These are phyloP conservation scores for Suillus subluteus DNA, from an alignment of 768 basidiomycete species.

Conservation along the genomic window DNA sequence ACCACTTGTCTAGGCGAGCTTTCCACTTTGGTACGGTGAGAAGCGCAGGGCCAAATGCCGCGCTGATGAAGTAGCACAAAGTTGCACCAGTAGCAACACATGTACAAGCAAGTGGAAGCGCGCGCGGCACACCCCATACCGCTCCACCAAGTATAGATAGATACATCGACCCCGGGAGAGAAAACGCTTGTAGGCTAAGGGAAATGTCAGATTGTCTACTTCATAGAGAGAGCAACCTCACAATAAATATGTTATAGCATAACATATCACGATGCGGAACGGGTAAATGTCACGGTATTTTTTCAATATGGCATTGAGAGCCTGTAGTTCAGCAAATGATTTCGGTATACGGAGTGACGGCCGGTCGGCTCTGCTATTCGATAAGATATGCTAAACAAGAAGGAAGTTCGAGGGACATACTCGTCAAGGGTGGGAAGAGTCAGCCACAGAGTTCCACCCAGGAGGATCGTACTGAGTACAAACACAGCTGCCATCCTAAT, in stretches of 20 bases:
- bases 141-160: constrained; percentile 96
- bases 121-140: constrained; percentile 87
- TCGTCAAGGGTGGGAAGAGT: constrained; percentile 79
- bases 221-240: constrained; percentile 44
- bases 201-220: constrained; percentile 15
- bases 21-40: constrained; percentile 87
- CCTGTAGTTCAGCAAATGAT: constrained; percentile 85
- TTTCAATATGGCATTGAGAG: constrained; percentile 82
- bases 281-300: constrained; percentile 93
- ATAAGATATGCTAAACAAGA: constrained; percentile 14
- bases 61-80: constrained; percentile 90
- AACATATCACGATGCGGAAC: constrained; percentile 83
- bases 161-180: constrained; percentile 97
- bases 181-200: constrained; percentile 90
- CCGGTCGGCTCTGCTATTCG: constrained; percentile 66
- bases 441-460: constrained; percentile 80
- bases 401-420: constrained; percentile 47
- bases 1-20: constrained; percentile 80
- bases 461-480: constrained; percentile 62
- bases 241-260: constrained; percentile 91
- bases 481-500: constrained; percentile 86
- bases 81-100: constrained; percentile 92
- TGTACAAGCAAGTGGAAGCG: constrained; percentile 87
- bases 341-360: constrained; percentile 81
- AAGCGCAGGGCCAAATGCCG: constrained; percentile 90